phyloP scores from a whole-genome alignment of 768 basidiomycete species.

The Phylloporus scabripes region DNA sequence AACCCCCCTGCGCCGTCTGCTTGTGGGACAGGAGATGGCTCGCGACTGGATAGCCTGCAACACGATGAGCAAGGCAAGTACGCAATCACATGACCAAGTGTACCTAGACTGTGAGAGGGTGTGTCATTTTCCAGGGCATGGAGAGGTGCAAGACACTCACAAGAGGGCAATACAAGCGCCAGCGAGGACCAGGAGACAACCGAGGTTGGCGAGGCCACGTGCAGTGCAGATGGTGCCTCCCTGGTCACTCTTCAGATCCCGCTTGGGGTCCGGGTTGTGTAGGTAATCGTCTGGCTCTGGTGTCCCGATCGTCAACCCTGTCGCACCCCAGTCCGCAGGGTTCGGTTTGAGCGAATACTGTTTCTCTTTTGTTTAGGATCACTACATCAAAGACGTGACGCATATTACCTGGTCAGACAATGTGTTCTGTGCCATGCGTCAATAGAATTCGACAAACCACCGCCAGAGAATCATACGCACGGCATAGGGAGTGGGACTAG shows the following conservation, averaged over 20 bases:
- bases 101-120: constrained; percentile 15
- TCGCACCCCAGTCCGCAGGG: constrained; percentile 47
- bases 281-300: constrained; percentile 61
- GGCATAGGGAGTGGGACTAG: constrained; percentile 25
- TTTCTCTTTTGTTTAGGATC: neutral
- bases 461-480: constrained; percentile 12
- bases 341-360: constrained; percentile 38
- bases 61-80: neutral
- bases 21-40: constrained; percentile 39
- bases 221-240: constrained; percentile 56
- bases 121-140: neutral
- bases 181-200: constrained; percentile 58
- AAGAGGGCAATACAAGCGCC: constrained; percentile 47
- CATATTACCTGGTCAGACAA: constrained; percentile 23
- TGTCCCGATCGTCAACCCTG: constrained; percentile 36
- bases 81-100: neutral
- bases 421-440: constrained; percentile 19
- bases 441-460: neutral
- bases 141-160: constrained; percentile 33
- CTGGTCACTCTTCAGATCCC: constrained; percentile 48
- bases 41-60: constrained; percentile 44
- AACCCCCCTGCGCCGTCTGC: constrained; percentile 46
- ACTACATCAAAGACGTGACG: neutral
- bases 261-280: constrained; percentile 56
- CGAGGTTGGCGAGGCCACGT: constrained; percentile 61